Evolutionary conservation across 2,329 filamentous ascomycete genomes (phyloP), one percentile per base, ranked within the genome.

Genomic region (Lasiodiplodia hormozganensis): DNA sequence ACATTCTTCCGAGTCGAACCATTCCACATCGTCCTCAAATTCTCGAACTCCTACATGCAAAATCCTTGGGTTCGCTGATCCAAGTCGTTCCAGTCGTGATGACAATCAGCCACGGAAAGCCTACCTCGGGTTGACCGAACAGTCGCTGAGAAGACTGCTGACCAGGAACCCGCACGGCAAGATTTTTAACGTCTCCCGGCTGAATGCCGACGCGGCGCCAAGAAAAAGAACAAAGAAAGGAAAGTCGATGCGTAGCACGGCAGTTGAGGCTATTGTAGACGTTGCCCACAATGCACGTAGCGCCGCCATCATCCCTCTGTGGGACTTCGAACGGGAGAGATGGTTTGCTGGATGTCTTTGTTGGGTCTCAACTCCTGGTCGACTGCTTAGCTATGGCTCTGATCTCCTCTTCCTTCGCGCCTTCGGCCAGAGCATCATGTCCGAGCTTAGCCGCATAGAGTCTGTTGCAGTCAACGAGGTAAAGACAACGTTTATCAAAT

Each of bases 311-410:
- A 79, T 80, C 68, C 79, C 80, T 1, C 56, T 82, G 14, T 81
- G 78, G 77, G 79, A 82, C 66, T 73, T 74, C 2, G 77, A 78
- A 52, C 76, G 77, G 14, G 76, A 79, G 25, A 72, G 78, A 36
- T 81, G 78, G 76, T 80, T 76, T 69, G 77, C 78, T 5, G 78
- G 77, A 34, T 74, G 75, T 28, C 72, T 80, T 25, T 76, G 78
- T 4, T 80, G 78, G 34, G 75, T 78, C 4, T 80, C 77, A 76
- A 78, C 73, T 51, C 76, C 74, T 8, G 74, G 77, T 67, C 75
- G 77, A 0, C 76, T 77, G 72, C 76, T 77, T 3, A 75, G 79
- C 7, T 60, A 80, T 76, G 75, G 71, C 53, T 77, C 78, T 56
- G 77, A 80, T 51, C 70, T 81, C 2, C 78, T 75, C 65, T 80